Base-by-base conservation (phyloP, 1,139 yeast species). In the Trichomonascaceae sp. region DNA sequence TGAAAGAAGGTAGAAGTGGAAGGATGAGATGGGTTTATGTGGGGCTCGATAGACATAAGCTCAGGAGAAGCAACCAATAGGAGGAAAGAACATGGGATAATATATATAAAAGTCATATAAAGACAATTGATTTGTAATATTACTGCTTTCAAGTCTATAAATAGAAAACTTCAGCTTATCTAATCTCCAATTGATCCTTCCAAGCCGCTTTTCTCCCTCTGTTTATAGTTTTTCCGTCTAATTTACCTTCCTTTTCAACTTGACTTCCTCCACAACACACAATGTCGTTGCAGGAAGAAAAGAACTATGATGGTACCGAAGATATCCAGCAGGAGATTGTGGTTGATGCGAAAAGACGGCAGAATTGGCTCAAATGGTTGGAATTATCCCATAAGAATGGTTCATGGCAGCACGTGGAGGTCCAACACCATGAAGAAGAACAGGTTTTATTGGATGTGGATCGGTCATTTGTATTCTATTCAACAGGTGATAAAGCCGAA, bases 371-470 rank as follows among this genome's bases (percentile, higher is more conserved):
- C 7, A 39, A 45, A 3, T 54, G 73, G 44, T 74, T 50, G 15
- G 45, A 38, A 17, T 36, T 50, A 17, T 30, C 15, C 19, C 45
- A 44, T n/a, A 27, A 41, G 17, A 30, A 18, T 13, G 6, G 19
- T 18, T 5, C 44, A 1, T 50, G 52, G 52, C 45, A 17, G 18
- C 24, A 12, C 5, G 24, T 45, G 19, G 50, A 51, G 13, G 17
- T 75, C 1, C 72, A 72, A 0, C 93, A 87, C 64, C 43, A 70
- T 47, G 97, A 90, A 64, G 93, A 87, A 65, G 80, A 78, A 17
- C 99, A 93, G 69, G 90, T 90, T 1, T 69, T 72, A 52, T 76
- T 89, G 54, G 99, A 91, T 69, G 84, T 88, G 6, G 80, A 81
- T 27, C 71, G 98, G 45, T 82, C 95, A 12, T 87, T 85, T 57